Percentiles rank a stretch among this genome's conserved stretches.
Conservation (phyloP, 2,329 filamentous ascomycete species). For the Periglandula ipomoeae region DNA sequence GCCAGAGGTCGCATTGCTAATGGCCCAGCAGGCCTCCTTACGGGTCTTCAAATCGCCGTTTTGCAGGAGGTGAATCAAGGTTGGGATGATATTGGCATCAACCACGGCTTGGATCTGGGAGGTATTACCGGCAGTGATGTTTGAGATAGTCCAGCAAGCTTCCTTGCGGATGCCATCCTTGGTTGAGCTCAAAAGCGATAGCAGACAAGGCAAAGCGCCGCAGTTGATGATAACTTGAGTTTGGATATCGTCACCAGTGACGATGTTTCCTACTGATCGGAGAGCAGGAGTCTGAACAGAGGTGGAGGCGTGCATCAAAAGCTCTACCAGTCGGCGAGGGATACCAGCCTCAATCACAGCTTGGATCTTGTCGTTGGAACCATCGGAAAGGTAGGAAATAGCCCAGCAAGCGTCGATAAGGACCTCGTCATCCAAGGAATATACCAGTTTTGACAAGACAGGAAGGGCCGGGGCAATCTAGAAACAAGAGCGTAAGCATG, state of each 20-base stretch:
- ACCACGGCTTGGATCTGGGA: conserved; percentile 95
- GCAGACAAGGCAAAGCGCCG: conserved; percentile 81
- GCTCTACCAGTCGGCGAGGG: conserved; percentile 87
- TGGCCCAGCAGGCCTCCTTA: conserved; percentile 99
- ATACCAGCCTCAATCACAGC: conserved; percentile 98
- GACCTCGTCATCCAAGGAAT: conserved; percentile 96
- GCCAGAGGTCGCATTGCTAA: conserved; percentile 95
- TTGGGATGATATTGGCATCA: conserved; percentile 93
- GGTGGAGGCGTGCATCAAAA: conserved; percentile 96
- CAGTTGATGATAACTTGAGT: conserved; percentile 99
- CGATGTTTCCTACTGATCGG: conserved; percentile 95
- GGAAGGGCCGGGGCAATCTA: conserved; percentile 92
- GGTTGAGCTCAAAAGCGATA: conserved; percentile 88
- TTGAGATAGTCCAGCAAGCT: conserved; percentile 99
- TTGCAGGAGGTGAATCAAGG: conserved; percentile 88
- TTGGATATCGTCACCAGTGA: conserved; percentile 96
- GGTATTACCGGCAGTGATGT: conserved; percentile 96
- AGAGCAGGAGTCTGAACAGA: conserved; percentile 97
- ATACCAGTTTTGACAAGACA: conserved; percentile 92
- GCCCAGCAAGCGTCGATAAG: conserved; percentile 99
- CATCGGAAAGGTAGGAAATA: conserved; percentile 96
- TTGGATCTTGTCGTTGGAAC: conserved; percentile 98
- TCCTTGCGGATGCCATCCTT: conserved; percentile 99
- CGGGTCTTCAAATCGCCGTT: conserved; percentile 98
- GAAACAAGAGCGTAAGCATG: conserved; percentile 3